These are phyloP conservation scores for Beauveria asiatica DNA, from an alignment of 2,329 filamentous ascomycete genomes.

Conservation along the genomic window DNA sequence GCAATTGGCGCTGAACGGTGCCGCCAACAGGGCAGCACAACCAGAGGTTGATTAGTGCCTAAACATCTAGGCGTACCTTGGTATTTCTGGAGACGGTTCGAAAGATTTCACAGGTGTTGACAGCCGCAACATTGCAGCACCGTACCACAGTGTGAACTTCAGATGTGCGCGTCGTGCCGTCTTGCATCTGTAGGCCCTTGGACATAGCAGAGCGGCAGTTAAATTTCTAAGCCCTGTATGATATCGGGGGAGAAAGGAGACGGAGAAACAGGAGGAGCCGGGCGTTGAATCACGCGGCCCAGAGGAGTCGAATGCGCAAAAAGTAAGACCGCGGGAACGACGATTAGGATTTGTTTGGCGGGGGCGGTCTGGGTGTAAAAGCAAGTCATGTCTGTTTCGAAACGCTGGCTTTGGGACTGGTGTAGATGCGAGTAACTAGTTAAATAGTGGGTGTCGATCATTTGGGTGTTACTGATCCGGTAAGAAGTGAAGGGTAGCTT, in stretches of 20 bases:
- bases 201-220: too few species aligned
- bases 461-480: neutral
- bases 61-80: neutral
- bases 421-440: neutral
- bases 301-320: neutral
- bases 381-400: neutral
- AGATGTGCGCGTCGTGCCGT: too few species aligned
- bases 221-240: too few species aligned
- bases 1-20: neutral
- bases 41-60: neutral
- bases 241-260: too few species aligned
- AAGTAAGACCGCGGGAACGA: neutral
- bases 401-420: neutral
- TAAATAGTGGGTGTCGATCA: neutral
- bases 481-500: neutral
- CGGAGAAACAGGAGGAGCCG: neutral
- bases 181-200: too few species aligned
- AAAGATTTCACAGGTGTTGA: neutral
- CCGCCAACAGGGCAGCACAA: neutral
- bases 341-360: neutral
- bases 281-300: neutral
- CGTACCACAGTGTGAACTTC: too few species aligned
- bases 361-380: neutral
- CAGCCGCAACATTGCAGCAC: too few species aligned
- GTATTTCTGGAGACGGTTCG: neutral